Evolutionary conservation across 768 basidiomycete species (phyloP).

Genomic region (Bullera alba): DNA sequence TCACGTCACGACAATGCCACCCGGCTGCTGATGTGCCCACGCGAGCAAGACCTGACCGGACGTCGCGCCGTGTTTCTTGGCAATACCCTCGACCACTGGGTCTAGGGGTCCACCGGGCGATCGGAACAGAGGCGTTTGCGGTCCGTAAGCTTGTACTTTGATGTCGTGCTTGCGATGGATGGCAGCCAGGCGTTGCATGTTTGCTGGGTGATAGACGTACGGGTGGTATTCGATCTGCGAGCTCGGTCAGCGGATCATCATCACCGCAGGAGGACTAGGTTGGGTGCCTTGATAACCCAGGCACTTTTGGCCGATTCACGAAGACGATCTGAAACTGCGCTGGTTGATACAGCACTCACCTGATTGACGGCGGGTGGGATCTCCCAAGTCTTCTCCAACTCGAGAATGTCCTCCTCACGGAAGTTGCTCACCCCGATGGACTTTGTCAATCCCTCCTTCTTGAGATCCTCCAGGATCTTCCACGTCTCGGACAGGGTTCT

Average conservation of each 20-base stretch:
- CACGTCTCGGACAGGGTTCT: slow-evolving; percentile 53
- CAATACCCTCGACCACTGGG: slow-evolving; percentile 12
- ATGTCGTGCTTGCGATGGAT: slow-evolving; percentile 38
- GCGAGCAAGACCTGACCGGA: slow-evolving; percentile 21
- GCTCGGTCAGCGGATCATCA: neutral
- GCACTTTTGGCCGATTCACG: neutral
- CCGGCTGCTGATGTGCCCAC: slow-evolving; percentile 8
- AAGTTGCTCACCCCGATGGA: slow-evolving; percentile 49
- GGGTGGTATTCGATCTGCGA: slow-evolving; percentile 49
- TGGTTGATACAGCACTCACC: slow-evolving; percentile 13
- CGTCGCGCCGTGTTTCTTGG: slow-evolving; percentile 6
- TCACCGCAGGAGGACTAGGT: neutral
- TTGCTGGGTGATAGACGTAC: slow-evolving; percentile 31
- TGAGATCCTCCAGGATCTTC: slow-evolving; percentile 58
- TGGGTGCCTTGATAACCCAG: neutral
- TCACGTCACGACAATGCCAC: slow-evolving; percentile 9
- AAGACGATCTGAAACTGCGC: neutral
- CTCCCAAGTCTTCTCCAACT: slow-evolving; percentile 38
- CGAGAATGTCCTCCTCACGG: slow-evolving; percentile 43
- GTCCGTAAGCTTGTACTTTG: slow-evolving; percentile 16
- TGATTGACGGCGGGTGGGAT: slow-evolving; percentile 45
- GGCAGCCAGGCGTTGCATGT: slow-evolving; percentile 26
- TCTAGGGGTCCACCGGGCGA: slow-evolving; percentile 17
- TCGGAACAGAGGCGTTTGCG: slow-evolving; percentile 12
- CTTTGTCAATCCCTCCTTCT: slow-evolving; percentile 50